Evolutionary conservation across 2,329 filamentous ascomycete genomes (phyloP), one percentile per base, ranked within the genome.

Genomic region (Cladosporium cucumerinum): DNA sequence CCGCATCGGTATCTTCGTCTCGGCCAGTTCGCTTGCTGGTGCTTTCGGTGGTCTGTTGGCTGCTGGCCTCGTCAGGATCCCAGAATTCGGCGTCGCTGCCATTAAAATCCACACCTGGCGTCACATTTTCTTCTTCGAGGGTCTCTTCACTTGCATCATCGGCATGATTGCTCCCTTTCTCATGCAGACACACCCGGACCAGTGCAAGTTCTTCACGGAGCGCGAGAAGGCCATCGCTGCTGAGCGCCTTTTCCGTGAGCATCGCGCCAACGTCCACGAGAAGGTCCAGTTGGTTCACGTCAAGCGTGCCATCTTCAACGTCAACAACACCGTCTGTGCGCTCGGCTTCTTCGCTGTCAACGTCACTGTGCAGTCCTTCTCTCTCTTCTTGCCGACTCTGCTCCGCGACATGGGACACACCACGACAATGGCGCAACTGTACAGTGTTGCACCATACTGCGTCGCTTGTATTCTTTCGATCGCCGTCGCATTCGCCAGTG

Each of bases 361-460:
- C 74, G 82, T 87, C 69, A 86, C 84, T 0, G 84, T 87, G 12
- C 79, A 80, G 68, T 77, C 75, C 23, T 75, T 80, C 54, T 74
- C 77, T 1, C 69, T 80, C 3, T 80, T 79, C 69, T 70, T 80
- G 23, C 78, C 77, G 0, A 89, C 88, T 0, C 66, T 72, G 23
- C 88, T 91, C 36, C 79, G 82, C 65, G 89, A 88, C 6, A 82
- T 91, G 5, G 83, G 85, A n/a, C 90, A 88, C 74, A 81, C 77
- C 65, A 79, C 82, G 18, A 85, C 88, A 57, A 77, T 81, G 26
- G 75, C 73, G 16, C 73, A 76, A 59, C 69, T 76, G 23, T 64
- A 64, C 57, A 59, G 54, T 59, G 62, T 64, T 26, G 51, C 63
- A 26, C 63, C 63, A 5, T 57, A 59, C 59, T 61, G 68, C 30